Evolutionary conservation across 352 stramenopile species (phyloP).

Genomic region (Phytopythium kandeliae): DNA sequence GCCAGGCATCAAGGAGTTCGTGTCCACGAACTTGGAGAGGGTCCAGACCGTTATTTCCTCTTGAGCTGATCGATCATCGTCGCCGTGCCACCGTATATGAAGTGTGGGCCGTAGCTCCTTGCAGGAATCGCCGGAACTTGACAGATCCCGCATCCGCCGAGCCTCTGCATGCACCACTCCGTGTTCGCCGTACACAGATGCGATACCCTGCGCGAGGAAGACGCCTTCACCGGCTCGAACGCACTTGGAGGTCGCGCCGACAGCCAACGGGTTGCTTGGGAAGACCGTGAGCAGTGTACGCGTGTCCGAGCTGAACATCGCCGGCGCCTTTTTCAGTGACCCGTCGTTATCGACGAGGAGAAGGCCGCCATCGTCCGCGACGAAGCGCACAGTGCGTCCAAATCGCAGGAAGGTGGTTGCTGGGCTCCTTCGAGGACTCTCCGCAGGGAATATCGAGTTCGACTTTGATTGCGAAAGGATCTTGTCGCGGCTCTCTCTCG

Average conservation of each 20-base stretch:
- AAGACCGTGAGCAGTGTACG: slow-evolving; percentile 37
- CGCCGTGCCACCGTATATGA: neutral
- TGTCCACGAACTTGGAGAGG: neutral
- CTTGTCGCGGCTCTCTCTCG: neutral
- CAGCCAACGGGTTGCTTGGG: slow-evolving; percentile 16
- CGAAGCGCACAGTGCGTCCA: slow-evolving; percentile 27
- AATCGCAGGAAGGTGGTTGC: slow-evolving; percentile 18
- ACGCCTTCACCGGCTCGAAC: slow-evolving; percentile 15
- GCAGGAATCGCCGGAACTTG: slow-evolving; percentile 2
- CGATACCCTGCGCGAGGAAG: slow-evolving; percentile 25
- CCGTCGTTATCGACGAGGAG: slow-evolving; percentile 32
- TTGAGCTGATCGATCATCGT: too few relatives aligned
- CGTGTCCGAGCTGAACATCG: slow-evolving; percentile 15
- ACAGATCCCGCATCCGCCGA: neutral
- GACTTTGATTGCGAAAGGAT: neutral
- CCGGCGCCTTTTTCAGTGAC: slow-evolving; percentile 22
- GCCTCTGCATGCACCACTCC: slow-evolving; percentile 13
- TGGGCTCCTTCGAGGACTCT: neutral
- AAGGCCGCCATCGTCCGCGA: slow-evolving; percentile 29
- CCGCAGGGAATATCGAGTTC: neutral
- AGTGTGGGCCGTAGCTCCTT: neutral
- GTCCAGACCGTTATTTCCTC: neutral
- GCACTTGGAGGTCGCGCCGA: slow-evolving; percentile 10
- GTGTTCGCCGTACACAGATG: slow-evolving; percentile 12
- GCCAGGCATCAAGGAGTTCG: neutral